These are phyloP conservation scores for Volutella citrinella DNA, from an alignment of 2,329 filamentous ascomycete species.

Conservation along the genomic window DNA sequence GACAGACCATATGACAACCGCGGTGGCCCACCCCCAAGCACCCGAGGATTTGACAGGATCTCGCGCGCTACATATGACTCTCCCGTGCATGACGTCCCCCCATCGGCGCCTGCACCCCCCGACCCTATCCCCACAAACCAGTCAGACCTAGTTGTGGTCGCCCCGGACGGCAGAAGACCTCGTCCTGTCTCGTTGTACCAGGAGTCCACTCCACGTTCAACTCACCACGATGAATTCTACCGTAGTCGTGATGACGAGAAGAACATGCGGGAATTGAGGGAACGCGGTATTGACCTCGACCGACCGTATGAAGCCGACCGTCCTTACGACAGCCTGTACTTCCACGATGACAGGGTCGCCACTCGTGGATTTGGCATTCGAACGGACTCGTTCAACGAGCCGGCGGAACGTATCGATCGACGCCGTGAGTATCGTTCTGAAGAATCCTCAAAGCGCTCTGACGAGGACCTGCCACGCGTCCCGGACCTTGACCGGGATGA, in stretches of 20 bases:
- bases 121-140: constrained; percentile 26
- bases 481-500: constrained; percentile 28
- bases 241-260: constrained; percentile 48
- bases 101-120: constrained; percentile 38
- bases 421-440: constrained; percentile 29
- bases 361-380: constrained; percentile 53
- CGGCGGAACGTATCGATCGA: constrained; percentile 42
- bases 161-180: constrained; percentile 26
- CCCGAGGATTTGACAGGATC: constrained; percentile 69
- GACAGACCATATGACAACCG: constrained; percentile 37
- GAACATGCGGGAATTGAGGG: constrained; percentile 39
- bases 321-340: constrained; percentile 29
- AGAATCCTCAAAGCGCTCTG: constrained; percentile 28
- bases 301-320: constrained; percentile 29
- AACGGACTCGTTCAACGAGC: constrained; percentile 34
- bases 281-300: constrained; percentile 30
- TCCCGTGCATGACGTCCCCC: constrained; percentile 40
- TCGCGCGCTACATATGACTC: constrained; percentile 50
- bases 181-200: constrained; percentile 53
- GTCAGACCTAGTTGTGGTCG: constrained; percentile 11
- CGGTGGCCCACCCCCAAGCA: constrained; percentile 63
- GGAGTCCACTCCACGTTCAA: constrained; percentile 42
- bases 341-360: constrained; percentile 45
- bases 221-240: constrained; percentile 47
- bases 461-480: constrained; percentile 28